Conservation (phyloP, 2,329 filamentous ascomycete genomes). For the Drechslerella dactyloides region DNA sequence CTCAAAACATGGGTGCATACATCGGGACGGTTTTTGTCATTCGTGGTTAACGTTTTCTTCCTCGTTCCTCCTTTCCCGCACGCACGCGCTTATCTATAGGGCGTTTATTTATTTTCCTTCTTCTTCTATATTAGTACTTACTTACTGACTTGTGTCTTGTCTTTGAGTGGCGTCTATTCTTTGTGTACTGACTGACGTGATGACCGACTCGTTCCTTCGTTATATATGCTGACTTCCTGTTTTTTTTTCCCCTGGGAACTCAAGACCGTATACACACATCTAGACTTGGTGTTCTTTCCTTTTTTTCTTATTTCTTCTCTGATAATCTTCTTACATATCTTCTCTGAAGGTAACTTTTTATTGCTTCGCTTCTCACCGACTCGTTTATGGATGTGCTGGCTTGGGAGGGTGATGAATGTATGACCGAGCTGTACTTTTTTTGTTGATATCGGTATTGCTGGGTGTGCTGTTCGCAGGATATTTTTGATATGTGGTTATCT, state of each 20-base stretch:
- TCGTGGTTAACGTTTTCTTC: constrained; percentile 1
- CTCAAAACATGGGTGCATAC: constrained; percentile 26
- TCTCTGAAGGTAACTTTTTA: too few relatives aligned
- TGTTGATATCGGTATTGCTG: constrained; percentile 16
- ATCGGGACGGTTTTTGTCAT: constrained; percentile 20
- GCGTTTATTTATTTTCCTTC: neutral
- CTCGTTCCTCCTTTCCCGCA: constrained; percentile 11
- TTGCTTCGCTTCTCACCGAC: too few relatives aligned
- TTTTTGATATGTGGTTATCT: constrained; percentile 18
- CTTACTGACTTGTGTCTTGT: neutral
- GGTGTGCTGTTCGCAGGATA: too few relatives aligned
- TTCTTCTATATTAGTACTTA: neutral
- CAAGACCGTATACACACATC: constrained; percentile 44
- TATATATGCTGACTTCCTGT: constrained; percentile 17
- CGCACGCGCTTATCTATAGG: constrained; percentile 8
- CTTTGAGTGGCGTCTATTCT: neutral
- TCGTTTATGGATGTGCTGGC: too few relatives aligned
- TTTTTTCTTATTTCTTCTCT: constrained; percentile 21
- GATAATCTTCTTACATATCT: constrained; percentile 6
- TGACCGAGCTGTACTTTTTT: too few relatives aligned
- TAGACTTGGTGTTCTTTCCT: constrained; percentile 50
- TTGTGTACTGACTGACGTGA: neutral
- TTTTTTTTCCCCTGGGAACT: neutral
- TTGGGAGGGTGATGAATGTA: neutral
- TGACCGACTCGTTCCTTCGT: constrained; percentile 12